Percentiles rank a stretch among this genome's conserved stretches.
Conservation (phyloP, 176 grass and related monocot species). For the Musa troglodytarum region DNA sequence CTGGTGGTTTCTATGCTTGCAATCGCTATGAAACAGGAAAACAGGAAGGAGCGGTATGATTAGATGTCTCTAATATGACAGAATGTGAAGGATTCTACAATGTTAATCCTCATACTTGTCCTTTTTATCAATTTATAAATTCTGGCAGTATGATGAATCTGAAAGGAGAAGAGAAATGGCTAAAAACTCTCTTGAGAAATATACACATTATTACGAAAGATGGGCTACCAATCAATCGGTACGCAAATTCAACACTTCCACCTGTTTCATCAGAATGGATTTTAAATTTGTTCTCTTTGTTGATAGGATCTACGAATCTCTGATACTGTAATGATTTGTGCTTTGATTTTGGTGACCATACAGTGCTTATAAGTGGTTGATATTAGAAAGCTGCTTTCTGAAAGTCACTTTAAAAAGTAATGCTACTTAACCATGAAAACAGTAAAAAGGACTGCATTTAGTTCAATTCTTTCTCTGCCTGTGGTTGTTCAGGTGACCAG, state of each 20-base stretch:
- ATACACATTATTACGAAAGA: conserved; percentile 98
- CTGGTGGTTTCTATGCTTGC: conserved; percentile 98
- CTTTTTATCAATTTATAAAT: conserved; percentile 22
- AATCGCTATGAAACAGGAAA: conserved; percentile 97
- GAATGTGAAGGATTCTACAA: not conserved
- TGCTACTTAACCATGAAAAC: too few species aligned
- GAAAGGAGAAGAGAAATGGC: conserved; percentile 99
- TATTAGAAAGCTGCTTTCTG: too few species aligned
- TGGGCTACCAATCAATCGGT: conserved; percentile 99
- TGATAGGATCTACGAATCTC: too few species aligned
- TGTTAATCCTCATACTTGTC: not conserved
- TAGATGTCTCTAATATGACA: conserved; percentile 6
- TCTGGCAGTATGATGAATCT: conserved; percentile 89
- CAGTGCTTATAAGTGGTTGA: too few species aligned
- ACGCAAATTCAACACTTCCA: conserved; percentile 25
- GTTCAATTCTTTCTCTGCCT: too few species aligned
- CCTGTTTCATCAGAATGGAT: not conserved
- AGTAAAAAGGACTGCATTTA: too few species aligned
- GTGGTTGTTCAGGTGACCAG: too few species aligned
- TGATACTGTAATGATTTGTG: too few species aligned
- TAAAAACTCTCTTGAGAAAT: conserved; percentile 97
- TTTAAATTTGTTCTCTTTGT: too few species aligned
- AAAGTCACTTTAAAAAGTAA: too few species aligned
- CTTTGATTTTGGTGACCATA: too few species aligned
- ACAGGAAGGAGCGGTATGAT: conserved; percentile 93